These are phyloP conservation scores for Lactarius sp. DNA, from an alignment of 768 basidiomycete genomes.

Conservation along the genomic window DNA sequence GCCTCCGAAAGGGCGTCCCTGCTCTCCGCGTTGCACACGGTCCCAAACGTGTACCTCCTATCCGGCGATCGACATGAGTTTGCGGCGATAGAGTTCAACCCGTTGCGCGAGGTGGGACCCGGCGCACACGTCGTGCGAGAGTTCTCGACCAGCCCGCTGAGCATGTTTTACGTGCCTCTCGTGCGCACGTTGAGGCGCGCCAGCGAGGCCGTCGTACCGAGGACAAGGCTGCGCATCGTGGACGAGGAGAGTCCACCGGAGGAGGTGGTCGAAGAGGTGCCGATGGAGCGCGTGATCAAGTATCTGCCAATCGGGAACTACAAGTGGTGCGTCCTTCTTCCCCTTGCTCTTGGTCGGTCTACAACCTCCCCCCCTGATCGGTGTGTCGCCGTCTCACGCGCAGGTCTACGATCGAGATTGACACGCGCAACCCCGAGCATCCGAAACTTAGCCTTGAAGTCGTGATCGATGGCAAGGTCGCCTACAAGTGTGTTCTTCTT, in stretches of 20 bases:
- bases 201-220: constrained; percentile 43
- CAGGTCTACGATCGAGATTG: constrained; percentile 67
- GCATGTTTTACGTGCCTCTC: constrained; percentile 64
- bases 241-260: constrained; percentile 29
- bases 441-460: constrained; percentile 56
- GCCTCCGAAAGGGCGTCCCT: constrained; percentile 53
- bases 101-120: constrained; percentile 29
- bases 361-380: not conserved
- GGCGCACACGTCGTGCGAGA: constrained; percentile 46
- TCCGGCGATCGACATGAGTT: constrained; percentile 80
- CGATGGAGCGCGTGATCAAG: constrained; percentile 50
- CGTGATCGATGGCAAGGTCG: constrained; percentile 52
- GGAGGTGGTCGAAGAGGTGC: constrained; percentile 38
- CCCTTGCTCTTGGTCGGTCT: not conserved
- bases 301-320: constrained; percentile 62
- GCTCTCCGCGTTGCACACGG: constrained; percentile 52
- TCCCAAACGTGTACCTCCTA: constrained; percentile 66
- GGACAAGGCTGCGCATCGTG: constrained; percentile 27
- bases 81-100: constrained; percentile 59
- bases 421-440: constrained; percentile 48
- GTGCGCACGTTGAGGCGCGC: constrained; percentile 45
- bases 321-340: constrained; percentile 48
- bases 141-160: constrained; percentile 65
- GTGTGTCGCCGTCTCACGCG: not conserved
- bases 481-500: constrained; percentile 44